Evolutionary conservation across 345 rosid species (phyloP), one percentile per base, ranked within the genome.

Genomic region (Noccaea caerulescens): DNA sequence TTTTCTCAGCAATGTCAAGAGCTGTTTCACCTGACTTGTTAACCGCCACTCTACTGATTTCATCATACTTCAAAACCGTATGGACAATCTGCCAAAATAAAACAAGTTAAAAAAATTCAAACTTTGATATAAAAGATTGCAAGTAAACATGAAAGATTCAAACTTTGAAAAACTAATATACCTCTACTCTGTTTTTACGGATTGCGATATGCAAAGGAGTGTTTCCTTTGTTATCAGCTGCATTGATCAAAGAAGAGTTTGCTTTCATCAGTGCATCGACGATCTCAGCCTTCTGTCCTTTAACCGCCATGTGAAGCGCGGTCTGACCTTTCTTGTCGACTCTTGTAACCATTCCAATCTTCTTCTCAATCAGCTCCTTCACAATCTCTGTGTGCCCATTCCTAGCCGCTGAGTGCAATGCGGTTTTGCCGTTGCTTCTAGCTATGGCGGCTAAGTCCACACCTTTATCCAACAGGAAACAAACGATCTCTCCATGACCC

Each of bases 251-350:
- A 6, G 81, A 68, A 75, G 83, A 57, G 75, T 82, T 86, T 0
- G 75, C 79, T 58, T 71, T 54, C 59, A 89, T 43, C 47, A 94
- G 78, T 62, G 70, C 89, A 63, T 79, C 83, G 0, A 89, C 96
- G 2, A 88, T 72, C 59, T 83, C 92, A 38, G 65, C 59, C 37
- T 71, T 82, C 59, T 78, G 91, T 49, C 99, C 96, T 82, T 94
- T 94, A 74, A 80, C 99, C 0, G 99, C 99, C 99, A 88, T 89
- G 58, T 94, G 96, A 49, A 94, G 86, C 23, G 95, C 85, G 1
- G 93, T 89, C 77, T 94, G 97, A 61, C 96, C 88, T 72, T 94
- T 89, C 84, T 85, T 84, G 58, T 94, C 99, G 0, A 45, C 75
- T 69, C 84, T 85, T 3, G 77, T 80, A 34, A 81, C 82, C 62